phyloP scores from a whole-genome alignment of 768 basidiomycete species.

The Podaxis pistillaris region DNA sequence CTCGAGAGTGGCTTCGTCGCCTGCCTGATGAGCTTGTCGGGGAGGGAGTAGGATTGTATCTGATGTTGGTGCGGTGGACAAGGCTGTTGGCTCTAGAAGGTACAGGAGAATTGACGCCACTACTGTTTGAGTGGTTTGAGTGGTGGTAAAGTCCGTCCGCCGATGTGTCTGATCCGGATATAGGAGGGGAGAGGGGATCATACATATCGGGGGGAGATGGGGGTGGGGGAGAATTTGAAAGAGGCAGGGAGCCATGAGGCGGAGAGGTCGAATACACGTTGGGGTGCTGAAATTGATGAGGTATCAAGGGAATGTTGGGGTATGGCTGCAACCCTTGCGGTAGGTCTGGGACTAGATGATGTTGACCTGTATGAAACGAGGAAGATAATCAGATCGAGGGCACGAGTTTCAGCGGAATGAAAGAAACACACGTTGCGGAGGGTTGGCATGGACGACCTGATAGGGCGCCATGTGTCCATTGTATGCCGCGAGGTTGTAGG shows the following conservation, averaged over 20 bases:
- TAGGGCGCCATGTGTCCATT: conserved; percentile 57
- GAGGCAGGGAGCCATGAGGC: conserved; percentile 69
- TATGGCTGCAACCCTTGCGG: conserved; percentile 43
- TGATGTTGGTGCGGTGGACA: conserved; percentile 63
- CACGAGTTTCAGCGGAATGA: conserved; percentile 51
- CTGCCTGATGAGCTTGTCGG: conserved; percentile 73
- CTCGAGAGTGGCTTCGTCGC: conserved; percentile 69
- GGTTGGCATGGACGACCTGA: conserved; percentile 55
- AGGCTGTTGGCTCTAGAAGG: conserved; percentile 75
- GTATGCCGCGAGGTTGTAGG: conserved; percentile 49
- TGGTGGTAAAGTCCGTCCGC: conserved; percentile 79
- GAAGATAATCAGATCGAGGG: conserved; percentile 61
- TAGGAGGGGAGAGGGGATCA: conserved; percentile 80
- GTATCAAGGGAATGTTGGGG: conserved; percentile 65
- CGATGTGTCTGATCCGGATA: conserved; percentile 89
- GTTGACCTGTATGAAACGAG: conserved; percentile 55
- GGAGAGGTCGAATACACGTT: conserved; percentile 56
- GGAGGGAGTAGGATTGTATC: conserved; percentile 83
- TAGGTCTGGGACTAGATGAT: conserved; percentile 56
- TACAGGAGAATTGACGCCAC: conserved; percentile 74
- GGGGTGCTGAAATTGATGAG: conserved; percentile 60
- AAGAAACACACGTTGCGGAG: conserved; percentile 72
- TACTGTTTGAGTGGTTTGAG: conserved; percentile 78
- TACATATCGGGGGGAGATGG: conserved; percentile 72
- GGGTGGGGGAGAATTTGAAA: conserved; percentile 71